Percentiles rank a stretch among this genome's conserved stretches.
These are phyloP conservation scores for Sporopachydermia cereana DNA, from an alignment of 1,139 yeast genomes.

Conservation along the genomic window DNA sequence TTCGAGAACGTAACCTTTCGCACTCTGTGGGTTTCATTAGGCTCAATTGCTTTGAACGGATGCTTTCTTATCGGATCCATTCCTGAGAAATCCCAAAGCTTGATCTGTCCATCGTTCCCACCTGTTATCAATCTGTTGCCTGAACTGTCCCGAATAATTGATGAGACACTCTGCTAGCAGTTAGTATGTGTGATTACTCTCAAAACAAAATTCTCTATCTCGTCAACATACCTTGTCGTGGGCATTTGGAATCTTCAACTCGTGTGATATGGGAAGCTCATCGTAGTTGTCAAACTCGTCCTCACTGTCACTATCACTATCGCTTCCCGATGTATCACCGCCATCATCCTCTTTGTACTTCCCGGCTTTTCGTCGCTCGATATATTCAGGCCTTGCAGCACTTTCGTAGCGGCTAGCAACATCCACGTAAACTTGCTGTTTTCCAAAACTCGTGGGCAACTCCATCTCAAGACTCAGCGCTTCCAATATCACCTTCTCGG, in stretches of 20 bases:
- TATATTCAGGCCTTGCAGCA: constrained; percentile 14
- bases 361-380: constrained; percentile 6
- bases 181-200: neutral
- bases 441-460: constrained; percentile 13
- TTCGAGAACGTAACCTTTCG: constrained; percentile 17
- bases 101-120: constrained; percentile 21
- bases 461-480: neutral
- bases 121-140: constrained; percentile 23
- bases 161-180: constrained; percentile 14
- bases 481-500: too few relatives aligned
- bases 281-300: constrained; percentile 18
- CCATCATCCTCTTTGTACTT: constrained; percentile 3
- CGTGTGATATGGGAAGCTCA: constrained; percentile 23
- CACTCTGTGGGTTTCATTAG: constrained; percentile 20
- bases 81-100: constrained; percentile 25
- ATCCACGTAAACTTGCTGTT: constrained; percentile 9
- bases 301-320: constrained; percentile 12
- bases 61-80: constrained; percentile 19
- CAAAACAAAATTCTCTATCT: neutral
- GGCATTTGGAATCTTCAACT: constrained; percentile 17
- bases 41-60: constrained; percentile 22
- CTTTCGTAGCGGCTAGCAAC: constrained; percentile 10
- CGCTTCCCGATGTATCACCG: constrained; percentile 7
- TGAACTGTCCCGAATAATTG: constrained; percentile 20
- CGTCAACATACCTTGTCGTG: constrained; percentile 16